Conservation (phyloP, 1,139 yeast species). For the Kazachstania sp. region DNA sequence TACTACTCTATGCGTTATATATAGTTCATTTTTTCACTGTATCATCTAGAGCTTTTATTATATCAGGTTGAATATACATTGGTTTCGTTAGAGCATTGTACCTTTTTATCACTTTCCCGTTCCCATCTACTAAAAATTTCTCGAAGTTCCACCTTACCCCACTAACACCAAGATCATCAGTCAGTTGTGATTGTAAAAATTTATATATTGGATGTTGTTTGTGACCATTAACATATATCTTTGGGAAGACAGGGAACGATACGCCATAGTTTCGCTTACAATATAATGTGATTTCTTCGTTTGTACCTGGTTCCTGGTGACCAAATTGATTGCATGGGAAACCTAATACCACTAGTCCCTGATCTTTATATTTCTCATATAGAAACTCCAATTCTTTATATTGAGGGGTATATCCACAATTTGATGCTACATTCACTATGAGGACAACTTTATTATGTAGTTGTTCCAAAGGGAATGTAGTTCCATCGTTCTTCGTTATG, state of each 20-base stretch:
- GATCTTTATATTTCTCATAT: constrained; percentile 57
- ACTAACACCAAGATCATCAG: constrained; percentile 51
- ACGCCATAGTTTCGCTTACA: constrained; percentile 60
- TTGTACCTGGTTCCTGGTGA: constrained; percentile 68
- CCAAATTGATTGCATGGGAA: constrained; percentile 90
- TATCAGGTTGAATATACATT: constrained; percentile 37
- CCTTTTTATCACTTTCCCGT: constrained; percentile 60
- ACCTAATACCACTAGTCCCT: constrained; percentile 67
- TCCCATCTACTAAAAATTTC: constrained; percentile 59
- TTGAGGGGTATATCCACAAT: constrained; percentile 45
- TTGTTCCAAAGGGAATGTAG: constrained; percentile 49
- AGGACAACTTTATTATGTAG: constrained; percentile 78
- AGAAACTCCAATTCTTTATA: constrained; percentile 69
- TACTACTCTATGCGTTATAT: not conserved
- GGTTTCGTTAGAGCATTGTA: constrained; percentile 64
- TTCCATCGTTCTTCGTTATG: constrained; percentile 31
- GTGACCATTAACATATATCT: constrained; percentile 77
- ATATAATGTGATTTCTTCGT: constrained; percentile 47
- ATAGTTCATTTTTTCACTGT: not conserved
- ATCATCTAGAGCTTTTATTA: not conserved
- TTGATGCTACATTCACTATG: constrained; percentile 79
- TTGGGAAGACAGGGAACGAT: constrained; percentile 51
- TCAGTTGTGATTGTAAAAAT: constrained; percentile 54
- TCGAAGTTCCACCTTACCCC: constrained; percentile 86
- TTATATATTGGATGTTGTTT: constrained; percentile 65